Evolutionary conservation across 73 alveolate species (phyloP).

Genomic region (Uronychia setigera): DNA sequence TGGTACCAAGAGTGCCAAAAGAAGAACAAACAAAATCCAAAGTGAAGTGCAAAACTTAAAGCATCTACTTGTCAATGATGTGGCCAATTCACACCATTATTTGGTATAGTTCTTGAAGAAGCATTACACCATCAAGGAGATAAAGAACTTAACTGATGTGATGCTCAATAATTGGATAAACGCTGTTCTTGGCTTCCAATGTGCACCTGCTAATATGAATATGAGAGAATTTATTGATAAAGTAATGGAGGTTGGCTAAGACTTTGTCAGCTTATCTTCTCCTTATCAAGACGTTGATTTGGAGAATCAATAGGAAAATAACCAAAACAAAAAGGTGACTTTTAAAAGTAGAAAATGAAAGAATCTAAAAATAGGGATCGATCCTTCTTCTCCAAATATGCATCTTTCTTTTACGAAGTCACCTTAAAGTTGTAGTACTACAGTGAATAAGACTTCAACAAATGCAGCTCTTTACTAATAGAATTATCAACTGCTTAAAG

Average conservation of each 20-base stretch:
- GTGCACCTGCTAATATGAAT: neutral
- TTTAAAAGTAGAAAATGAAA: no score
- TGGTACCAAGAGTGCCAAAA: slow-evolving; percentile 1
- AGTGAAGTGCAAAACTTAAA: neutral
- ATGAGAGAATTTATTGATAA: neutral
- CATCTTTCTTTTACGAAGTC: no score
- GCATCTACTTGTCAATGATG: neutral
- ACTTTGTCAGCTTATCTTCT: neutral
- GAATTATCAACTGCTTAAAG: no score
- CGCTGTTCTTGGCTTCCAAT: neutral
- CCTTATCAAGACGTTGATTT: neutral
- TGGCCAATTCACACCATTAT: neutral
- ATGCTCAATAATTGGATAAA: neutral
- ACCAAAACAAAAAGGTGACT: no score
- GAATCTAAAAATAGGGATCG: no score
- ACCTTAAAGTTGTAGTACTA: no score
- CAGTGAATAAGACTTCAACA: no score
- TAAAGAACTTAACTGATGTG: neutral
- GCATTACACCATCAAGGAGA: neutral
- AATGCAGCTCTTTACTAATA: no score
- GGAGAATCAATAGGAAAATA: no score
- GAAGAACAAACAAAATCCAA: neutral
- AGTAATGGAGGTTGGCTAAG: neutral
- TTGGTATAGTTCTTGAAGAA: neutral
- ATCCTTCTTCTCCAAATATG: no score